Percentiles rank a stretch among this genome's conserved stretches.
These are phyloP conservation scores for Wallacemonas sp. DNA, from an alignment of 208 protist genomes.

Conservation along the genomic window DNA sequence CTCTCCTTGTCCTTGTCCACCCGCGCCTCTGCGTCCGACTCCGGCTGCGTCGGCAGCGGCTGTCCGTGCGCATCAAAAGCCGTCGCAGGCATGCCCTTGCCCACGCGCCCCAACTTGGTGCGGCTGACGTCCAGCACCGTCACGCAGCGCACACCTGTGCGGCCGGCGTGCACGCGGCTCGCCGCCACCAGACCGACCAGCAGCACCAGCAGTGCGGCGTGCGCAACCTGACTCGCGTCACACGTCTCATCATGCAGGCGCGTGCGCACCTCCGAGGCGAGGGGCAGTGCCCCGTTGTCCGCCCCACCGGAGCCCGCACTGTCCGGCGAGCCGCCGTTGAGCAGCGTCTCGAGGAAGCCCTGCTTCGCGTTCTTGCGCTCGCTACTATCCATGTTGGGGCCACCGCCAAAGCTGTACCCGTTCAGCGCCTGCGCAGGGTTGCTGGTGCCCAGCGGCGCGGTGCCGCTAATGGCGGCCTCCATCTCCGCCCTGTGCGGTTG, in stretches of 20 bases:
- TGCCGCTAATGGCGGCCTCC: conserved; percentile 16
- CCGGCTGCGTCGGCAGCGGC: too few relatives aligned
- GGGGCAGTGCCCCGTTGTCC: conserved; percentile 16
- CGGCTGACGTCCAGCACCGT: conserved; percentile 45
- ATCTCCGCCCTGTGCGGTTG: conserved; percentile 19
- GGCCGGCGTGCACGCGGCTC: conserved; percentile 22
- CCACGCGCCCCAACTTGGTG: conserved; percentile 42
- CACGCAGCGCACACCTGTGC: conserved; percentile 31
- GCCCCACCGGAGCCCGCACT: conserved; percentile 18
- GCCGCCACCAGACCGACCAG: conserved; percentile 29
- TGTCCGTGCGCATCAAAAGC: conserved; percentile 32
- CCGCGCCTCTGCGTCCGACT: too few relatives aligned
- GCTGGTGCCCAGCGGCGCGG: background rate
- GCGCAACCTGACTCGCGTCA: conserved; percentile 39
- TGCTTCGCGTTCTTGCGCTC: conserved; percentile 37
- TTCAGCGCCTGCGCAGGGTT: background rate
- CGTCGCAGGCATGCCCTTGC: conserved; percentile 32
- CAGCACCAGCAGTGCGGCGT: conserved; percentile 26
- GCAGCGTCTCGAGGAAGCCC: conserved; percentile 46
- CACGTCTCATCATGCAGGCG: conserved; percentile 32
- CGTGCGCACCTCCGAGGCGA: conserved; percentile 28
- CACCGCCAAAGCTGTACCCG: background rate
- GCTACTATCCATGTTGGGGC: background rate
- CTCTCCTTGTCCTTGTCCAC: background rate
- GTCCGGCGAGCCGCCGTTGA: conserved; percentile 19